Evolutionary conservation across 108 stramenopile genomes (phyloP), one percentile per base, ranked within the genome.

Genomic region (Nitzschia sp.): DNA sequence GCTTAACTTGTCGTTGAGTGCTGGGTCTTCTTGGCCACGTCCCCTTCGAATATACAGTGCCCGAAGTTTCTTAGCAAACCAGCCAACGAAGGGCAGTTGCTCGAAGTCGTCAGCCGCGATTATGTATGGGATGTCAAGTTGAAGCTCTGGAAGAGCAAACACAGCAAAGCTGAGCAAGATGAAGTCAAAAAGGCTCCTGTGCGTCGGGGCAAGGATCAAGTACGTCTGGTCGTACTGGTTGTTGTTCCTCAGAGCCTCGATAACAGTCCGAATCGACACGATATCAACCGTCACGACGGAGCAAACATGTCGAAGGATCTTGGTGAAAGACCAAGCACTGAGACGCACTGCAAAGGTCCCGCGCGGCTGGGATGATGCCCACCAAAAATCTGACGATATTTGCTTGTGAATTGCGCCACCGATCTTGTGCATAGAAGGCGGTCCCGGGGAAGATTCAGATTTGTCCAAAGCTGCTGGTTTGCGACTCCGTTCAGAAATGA

Each of bases 151-250:
- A n/a, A 91, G 28, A 36, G 88, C 70, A 66, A 95, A 95, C 52
- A 78, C 64, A 19, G 89, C 32, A 65, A 75, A 95, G 63, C 90
- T 93, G 31, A 93, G 33, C 31, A 95, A 69, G 30, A 95, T 67
- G 68, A 95, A 95, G 70, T 95, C 94, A 52, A 90, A 84, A 46
- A 91, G 86, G 3, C 88, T 90, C 34, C 94, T 83, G 77, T 95
- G 94, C 11, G 91, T 95, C 8, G 94, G 94, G 26, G 83, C 88
- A 38, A 95, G 75, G 41, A 95, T 53, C 27, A 91, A 63, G 38
- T 74, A 63, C n/a, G 62, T 58, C 3, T 61, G 32, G 35, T 61
- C 23, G 67, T 56, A 3, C 13, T 30, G 23, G 21, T 52, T 52
- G 15, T 48, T 30, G n/a, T 65, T 41, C 61, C 48, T 22, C 58